Base-by-base conservation (phyloP, 2,329 filamentous ascomycete genomes). In the Cercospora sp. region DNA sequence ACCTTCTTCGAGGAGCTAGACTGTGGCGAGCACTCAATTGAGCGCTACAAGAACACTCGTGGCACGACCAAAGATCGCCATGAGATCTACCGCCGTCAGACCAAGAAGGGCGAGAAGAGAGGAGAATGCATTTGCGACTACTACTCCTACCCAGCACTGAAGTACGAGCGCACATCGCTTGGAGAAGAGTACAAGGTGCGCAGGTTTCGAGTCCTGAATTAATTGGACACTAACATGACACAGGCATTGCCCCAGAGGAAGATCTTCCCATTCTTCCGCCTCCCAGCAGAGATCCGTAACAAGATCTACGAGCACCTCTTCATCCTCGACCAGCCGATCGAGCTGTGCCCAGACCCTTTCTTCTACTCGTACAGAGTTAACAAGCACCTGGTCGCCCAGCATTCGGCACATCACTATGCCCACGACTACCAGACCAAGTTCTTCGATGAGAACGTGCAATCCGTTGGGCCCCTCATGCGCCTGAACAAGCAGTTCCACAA, bases 261-360 rank as follows among this genome's bases (percentile, higher is more conserved):
- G n/a, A 26, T 53, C 16, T 68, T 65, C 20, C 55, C 45, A 6
- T 65, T 68, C 18, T 23, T 60, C 45, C 33, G 48, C 36, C 63
- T 65, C 3, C 26, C 62, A 4, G 36, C 60, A 53, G 66, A 65
- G 23, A 53, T 68, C 23, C 58, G 42, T n/a, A 57, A 64, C n/a
- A 53, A 57, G 42, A 61, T 68, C 42, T 59, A 64, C 20, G 55
- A 30, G 10, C 23, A 68, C 13, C 40, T 59, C 6, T 18, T 67
- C 28, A 26, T 57, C 31, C 30, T 36, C 16, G 48, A 59, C 64
- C 23, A 57, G 12, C 20, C 48, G 12, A 68, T 64, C 57, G 66
- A 64, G 31, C 28, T 60, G 6, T 64, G 61, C 16, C 66, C 61
- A 16, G 42, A 68, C 20, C 60, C 62, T 1, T 61, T 58, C 40